Evolutionary conservation across 345 rosid genomes (phyloP).

Genomic region (Aquilaria sinensis): DNA sequence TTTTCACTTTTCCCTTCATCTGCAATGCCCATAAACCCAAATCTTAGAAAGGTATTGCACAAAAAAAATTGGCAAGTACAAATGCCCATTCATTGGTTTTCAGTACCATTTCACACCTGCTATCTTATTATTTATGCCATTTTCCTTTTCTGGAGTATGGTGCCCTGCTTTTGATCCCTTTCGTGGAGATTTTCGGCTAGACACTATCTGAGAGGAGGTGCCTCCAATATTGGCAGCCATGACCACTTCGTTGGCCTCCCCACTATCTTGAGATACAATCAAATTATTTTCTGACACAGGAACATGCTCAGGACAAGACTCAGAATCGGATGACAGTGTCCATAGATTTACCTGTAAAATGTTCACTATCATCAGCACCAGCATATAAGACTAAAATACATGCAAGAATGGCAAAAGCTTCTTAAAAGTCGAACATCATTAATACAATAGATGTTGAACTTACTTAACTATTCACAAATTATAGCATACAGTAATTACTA

Average conservation of each 20-base stretch:
- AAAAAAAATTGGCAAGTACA: background rate
- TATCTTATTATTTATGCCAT: constrained; percentile 23
- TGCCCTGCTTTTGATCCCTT: constrained; percentile 21
- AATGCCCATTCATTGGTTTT: background rate
- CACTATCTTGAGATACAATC: constrained; percentile 19
- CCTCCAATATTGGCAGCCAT: constrained; percentile 18
- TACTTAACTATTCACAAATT: too few species aligned
- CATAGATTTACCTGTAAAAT: constrained; percentile 41
- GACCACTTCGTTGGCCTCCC: constrained; percentile 29
- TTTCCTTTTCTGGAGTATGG: constrained; percentile 29
- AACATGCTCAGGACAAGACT: constrained; percentile 38
- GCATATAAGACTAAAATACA: background rate
- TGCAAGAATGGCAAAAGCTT: background rate
- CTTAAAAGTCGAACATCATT: background rate
- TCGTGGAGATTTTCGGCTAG: constrained; percentile 47
- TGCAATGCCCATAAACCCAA: constrained; percentile 21
- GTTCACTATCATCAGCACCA: constrained; percentile 14
- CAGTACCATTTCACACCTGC: constrained; percentile 31
- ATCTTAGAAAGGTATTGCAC: constrained; percentile 2
- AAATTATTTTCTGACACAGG: constrained; percentile 17
- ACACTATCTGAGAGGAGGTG: constrained; percentile 34
- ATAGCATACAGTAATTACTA: background rate
- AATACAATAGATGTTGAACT: background rate
- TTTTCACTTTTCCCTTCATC: constrained; percentile 49
- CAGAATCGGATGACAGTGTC: constrained; percentile 73